A percentile compares a stretch with the other conserved stretches of the same genome.
Conservation (phyloP, 306 rosid species). For the Crotalaria pallida region DNA sequence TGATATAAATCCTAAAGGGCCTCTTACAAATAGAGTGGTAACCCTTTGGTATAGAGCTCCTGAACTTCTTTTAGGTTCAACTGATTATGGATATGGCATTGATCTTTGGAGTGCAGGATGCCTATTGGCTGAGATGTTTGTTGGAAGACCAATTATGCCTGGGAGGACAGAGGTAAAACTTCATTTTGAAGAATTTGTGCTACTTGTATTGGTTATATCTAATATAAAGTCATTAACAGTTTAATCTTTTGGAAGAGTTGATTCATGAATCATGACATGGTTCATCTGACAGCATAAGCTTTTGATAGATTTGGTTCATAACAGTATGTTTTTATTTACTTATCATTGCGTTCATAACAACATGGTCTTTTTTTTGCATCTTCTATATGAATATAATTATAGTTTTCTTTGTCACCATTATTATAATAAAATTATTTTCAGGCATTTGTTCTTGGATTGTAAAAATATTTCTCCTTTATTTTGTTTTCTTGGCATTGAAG, state of each 20-base stretch:
- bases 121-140: conserved; percentile 62
- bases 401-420: neutral
- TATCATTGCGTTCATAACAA: too few species aligned
- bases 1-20: conserved; percentile 34
- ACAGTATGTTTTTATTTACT: too few species aligned
- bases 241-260: too few species aligned
- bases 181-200: neutral
- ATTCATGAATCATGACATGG: too few species aligned
- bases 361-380: neutral
- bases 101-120: conserved; percentile 95
- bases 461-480: neutral
- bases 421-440: neutral
- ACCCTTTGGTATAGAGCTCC: conserved; percentile 93
- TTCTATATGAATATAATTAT: neutral
- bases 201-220: neutral
- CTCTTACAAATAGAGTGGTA: conserved; percentile 68
- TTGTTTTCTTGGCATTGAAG: neutral
- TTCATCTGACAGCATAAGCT: too few species aligned
- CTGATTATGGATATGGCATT: conserved; percentile 66
- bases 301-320: too few species aligned
- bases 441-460: neutral
- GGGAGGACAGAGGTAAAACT: conserved; percentile 72
- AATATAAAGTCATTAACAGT: too few species aligned
- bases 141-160: conserved; percentile 61
- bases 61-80: conserved; percentile 77